Evolutionary conservation across 2,329 filamentous ascomycete species (phyloP).

Genomic region (Ophiostoma triangulosporum): DNA sequence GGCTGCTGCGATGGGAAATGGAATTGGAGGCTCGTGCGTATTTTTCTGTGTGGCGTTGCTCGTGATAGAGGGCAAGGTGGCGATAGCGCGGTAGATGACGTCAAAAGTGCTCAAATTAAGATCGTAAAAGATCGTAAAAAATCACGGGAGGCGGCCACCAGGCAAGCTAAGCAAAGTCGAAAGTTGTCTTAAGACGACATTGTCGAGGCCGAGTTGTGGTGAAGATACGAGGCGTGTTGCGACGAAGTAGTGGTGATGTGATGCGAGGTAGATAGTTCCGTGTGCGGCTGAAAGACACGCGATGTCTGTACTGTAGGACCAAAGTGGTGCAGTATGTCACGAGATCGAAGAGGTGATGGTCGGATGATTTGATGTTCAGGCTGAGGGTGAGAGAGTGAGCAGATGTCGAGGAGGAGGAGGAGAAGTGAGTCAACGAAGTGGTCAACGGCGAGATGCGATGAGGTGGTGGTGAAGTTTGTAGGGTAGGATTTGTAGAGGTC

Average conservation of each 20-base stretch:
- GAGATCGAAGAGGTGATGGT: neutral
- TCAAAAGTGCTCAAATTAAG: too few species aligned
- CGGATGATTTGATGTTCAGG: too few species aligned
- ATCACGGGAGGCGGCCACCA: neutral
- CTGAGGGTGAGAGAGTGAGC: neutral
- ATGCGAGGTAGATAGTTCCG: neutral
- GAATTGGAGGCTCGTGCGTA: neutral
- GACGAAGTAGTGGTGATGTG: neutral
- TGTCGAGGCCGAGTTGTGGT: neutral
- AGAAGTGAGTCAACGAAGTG: too few species aligned
- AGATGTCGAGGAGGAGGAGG: too few species aligned
- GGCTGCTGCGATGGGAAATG: neutral
- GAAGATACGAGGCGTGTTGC: neutral
- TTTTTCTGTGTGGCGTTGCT: conserved; percentile 10
- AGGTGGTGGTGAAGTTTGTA: too few species aligned
- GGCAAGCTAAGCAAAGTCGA: neutral
- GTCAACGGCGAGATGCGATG: too few species aligned
- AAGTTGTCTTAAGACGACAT: neutral
- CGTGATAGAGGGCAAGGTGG: neutral
- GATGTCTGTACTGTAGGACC: too few species aligned
- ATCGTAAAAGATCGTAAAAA: neutral
- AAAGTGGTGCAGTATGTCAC: too few species aligned
- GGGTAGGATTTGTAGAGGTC: too few species aligned
- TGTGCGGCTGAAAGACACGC: too few species aligned
- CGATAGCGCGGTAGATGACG: neutral